Evolutionary conservation across 2,329 filamentous ascomycete genomes (phyloP).

Genomic region (Penicillium freii): DNA sequence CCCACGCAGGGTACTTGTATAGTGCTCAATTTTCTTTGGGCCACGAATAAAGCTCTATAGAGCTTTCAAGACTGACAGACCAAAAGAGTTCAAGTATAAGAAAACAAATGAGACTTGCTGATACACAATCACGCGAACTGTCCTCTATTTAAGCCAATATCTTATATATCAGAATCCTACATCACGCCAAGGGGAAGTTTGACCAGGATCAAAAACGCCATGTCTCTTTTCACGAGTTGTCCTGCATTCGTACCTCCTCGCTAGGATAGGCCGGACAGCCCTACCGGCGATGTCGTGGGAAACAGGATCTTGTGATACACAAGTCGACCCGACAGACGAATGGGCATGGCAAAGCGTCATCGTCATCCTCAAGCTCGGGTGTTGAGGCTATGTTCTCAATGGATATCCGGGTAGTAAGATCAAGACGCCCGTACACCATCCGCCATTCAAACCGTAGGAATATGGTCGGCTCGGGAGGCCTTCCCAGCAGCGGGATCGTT

Average conservation of each 20-base stretch:
- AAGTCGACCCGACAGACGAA: background rate
- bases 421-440: background rate
- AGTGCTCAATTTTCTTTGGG: background rate
- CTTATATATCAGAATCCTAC: background rate
- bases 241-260: background rate
- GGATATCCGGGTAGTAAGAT: background rate
- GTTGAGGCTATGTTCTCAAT: slow-evolving; percentile 1
- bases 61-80: background rate
- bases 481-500: background rate
- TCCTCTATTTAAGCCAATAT: background rate
- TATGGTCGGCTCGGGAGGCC: background rate
- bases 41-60: background rate
- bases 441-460: background rate
- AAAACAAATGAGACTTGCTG: background rate
- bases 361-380: background rate
- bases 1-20: background rate
- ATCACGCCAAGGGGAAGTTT: background rate
- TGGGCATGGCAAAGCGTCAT: background rate
- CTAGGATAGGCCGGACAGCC: slow-evolving; percentile 7
- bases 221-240: slow-evolving; percentile 3
- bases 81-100: background rate
- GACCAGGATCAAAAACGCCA: background rate
- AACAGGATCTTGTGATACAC: background rate
- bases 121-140: background rate
- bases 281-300: background rate